Evolutionary conservation across 768 basidiomycete species (phyloP).

Genomic region (Kondoa subrosea): DNA sequence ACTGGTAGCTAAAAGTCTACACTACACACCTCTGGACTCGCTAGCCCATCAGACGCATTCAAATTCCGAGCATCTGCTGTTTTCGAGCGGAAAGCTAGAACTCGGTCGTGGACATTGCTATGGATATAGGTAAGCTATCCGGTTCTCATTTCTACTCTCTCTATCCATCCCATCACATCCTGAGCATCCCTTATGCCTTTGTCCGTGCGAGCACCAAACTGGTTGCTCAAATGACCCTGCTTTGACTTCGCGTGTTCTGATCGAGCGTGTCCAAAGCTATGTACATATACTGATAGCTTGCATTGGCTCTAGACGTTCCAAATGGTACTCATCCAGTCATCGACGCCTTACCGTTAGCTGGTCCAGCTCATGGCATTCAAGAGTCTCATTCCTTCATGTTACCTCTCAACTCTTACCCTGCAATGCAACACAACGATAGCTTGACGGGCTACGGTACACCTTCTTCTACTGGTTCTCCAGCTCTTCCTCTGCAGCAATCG

Average conservation of each 20-base stretch:
- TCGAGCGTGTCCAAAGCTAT: neutral
- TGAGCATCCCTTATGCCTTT: neutral
- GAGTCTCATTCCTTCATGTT: neutral
- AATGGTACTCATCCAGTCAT: neutral
- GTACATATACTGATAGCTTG: neutral
- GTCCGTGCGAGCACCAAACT: neutral
- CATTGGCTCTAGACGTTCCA: neutral
- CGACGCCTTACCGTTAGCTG: neutral
- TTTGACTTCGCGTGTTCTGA: neutral
- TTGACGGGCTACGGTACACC: neutral
- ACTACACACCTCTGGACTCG: too few relatives aligned
- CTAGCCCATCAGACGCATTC: too few relatives aligned
- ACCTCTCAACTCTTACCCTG: conserved; percentile 2
- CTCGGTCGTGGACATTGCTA: too few relatives aligned
- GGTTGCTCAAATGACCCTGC: neutral
- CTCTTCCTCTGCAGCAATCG: neutral
- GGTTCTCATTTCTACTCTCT: neutral
- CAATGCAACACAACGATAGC: neutral
- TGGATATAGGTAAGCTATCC: neutral
- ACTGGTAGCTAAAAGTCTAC: too few relatives aligned
- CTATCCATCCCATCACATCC: neutral
- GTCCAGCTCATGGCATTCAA: neutral
- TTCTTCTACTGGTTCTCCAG: neutral
- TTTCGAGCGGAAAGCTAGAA: too few relatives aligned
- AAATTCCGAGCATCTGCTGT: too few relatives aligned